phyloP scores from a whole-genome alignment of 2,329 filamentous ascomycete genomes.

The Aureobasidium sp. region DNA sequence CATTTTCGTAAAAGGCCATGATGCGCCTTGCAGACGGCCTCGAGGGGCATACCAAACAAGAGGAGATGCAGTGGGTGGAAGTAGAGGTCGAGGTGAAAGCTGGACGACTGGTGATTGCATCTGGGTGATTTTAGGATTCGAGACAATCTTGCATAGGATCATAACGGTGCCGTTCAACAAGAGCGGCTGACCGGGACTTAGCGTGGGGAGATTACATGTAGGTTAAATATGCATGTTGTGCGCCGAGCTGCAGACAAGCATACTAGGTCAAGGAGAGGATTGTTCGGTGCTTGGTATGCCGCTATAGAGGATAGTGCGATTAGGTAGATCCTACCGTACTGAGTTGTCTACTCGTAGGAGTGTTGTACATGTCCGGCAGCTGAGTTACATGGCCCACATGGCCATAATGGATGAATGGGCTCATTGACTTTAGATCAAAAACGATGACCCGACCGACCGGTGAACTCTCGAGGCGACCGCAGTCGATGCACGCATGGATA shows the following conservation, averaged over 20 bases:
- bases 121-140: background rate
- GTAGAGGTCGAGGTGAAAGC: background rate
- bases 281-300: background rate
- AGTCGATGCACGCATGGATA: no score
- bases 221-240: background rate
- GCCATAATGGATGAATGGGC: background rate
- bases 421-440: background rate
- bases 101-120: background rate
- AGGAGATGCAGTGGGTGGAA: background rate
- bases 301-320: background rate
- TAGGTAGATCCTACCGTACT: background rate
- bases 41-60: background rate
- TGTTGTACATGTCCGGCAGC: background rate
- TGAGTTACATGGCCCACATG: background rate
- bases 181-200: background rate
- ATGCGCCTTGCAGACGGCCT: background rate
- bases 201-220: background rate
- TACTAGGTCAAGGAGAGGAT: background rate
- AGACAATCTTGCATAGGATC: background rate
- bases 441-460: background rate
- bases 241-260: background rate
- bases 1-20: background rate
- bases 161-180: background rate
- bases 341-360: no score
- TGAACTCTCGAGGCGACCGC: background rate